Evolutionary conservation across 805 yeast genomes (phyloP).

Genomic region (Teunomyces panamensis): DNA sequence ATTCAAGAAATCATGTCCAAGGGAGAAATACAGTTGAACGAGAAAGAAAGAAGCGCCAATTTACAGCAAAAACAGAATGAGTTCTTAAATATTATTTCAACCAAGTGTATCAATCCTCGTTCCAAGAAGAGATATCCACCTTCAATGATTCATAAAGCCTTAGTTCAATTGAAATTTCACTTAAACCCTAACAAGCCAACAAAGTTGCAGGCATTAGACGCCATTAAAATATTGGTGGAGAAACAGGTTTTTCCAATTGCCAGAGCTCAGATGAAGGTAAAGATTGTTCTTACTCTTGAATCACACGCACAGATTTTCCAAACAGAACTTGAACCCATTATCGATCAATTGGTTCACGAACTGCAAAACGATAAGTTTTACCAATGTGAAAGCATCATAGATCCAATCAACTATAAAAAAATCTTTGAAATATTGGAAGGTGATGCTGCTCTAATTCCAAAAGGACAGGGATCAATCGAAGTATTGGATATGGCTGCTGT

Average conservation of each 20-base stretch:
- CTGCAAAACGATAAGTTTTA: slow-evolving; percentile 39
- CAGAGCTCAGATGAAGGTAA: slow-evolving; percentile 89
- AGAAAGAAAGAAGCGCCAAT: slow-evolving; percentile 83
- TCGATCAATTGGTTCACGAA: slow-evolving; percentile 41
- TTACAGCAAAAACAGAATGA: slow-evolving; percentile 74
- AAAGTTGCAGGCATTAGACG: slow-evolving; percentile 88
- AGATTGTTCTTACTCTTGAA: slow-evolving; percentile 55
- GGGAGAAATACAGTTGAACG: slow-evolving; percentile 94
- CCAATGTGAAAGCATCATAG: slow-evolving; percentile 62
- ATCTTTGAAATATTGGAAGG: slow-evolving; percentile 60
- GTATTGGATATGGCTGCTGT: slow-evolving; percentile 87
- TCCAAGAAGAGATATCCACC: slow-evolving; percentile 92
- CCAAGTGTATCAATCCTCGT: slow-evolving; percentile 88
- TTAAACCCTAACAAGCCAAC: slow-evolving; percentile 71
- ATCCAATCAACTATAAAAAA: slow-evolving; percentile 78
- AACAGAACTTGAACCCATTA: slow-evolving; percentile 30
- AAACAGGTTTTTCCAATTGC: slow-evolving; percentile 89
- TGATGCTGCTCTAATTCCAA: slow-evolving; percentile 40
- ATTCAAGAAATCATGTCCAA: slow-evolving; percentile 78
- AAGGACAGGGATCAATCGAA: slow-evolving; percentile 66
- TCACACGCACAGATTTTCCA: slow-evolving; percentile 43
- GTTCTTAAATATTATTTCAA: slow-evolving; percentile 75
- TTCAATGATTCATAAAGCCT: slow-evolving; percentile 85
- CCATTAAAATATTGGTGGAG: slow-evolving; percentile 71
- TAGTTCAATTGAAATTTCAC: slow-evolving; percentile 75